Evolutionary conservation across 2,329 filamentous ascomycete species (phyloP), one percentile per base, ranked within the genome.

Genomic region (Colletotrichum eleusines): DNA sequence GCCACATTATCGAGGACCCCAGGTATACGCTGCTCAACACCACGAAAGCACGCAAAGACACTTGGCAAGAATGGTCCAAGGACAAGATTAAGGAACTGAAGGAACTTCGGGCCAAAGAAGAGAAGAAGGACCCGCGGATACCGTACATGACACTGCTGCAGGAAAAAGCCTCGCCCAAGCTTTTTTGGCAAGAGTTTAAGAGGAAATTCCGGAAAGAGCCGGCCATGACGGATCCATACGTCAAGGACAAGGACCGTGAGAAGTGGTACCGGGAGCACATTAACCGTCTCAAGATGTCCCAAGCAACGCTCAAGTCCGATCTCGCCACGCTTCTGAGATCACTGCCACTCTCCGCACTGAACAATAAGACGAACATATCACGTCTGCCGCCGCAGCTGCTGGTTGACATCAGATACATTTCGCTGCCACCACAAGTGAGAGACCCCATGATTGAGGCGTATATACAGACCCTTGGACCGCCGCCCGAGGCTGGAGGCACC

Each of bases 181-280:
- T 99, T 1, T 99, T 97, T 84, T 99, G 96, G 96, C 92, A 94
- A 0, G 96, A 99, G 79, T 99, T 99, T 82, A 94, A 93, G 76
- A 87, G 96, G 42, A 99, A 98, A 78, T 96, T 90, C 81, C 92
- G 92, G 74, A 95, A 92, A 74, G 94, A 97, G 73, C 81, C 88
- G 0, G 88, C 91, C 63, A 94, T 99, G 92, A 92, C 91, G 72
- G 92, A 95, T 70, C 84, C 88, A 38, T 88, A 86, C 61, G 84
- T 95, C 31, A 83, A 85, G 42, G 94, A 95, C 76, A 94, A 92
- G 79, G 93, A 95, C 63, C 87, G 92, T 42, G 94, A 97, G 78
- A 94, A 92, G 81, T 84, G 89, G 63, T 97, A 95, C 78, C 87
- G 93, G 66, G 93, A 96, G 69, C 89, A 94, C 76, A 85, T 94